Evolutionary conservation across 2,329 filamentous ascomycete species (phyloP), one percentile per base, ranked within the genome.

Genomic region (Thermothelomyces thermophilus): DNA sequence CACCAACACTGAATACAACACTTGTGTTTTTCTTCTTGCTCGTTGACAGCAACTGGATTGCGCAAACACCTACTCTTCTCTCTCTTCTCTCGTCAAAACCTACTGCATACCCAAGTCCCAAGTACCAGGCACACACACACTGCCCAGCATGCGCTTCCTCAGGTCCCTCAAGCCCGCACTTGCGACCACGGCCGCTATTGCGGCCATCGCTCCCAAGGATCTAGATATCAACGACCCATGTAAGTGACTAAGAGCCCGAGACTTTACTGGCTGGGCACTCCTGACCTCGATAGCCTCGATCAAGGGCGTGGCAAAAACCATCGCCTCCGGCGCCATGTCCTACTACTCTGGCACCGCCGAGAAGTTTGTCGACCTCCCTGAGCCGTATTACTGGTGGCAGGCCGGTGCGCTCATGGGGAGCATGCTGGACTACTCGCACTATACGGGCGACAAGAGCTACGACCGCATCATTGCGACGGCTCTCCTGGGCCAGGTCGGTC

Each of bases 321-420:
- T 86, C 46, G 82, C 82, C 5, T 70, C 73, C 44, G 81, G 75
- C 41, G 70, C 82, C 59, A 80, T 86, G 72, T 72, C 71, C 36
- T 84, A 80, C 64, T 87, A 86, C 66, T 74, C 71, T 1, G 83
- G 83, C 42, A 83, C 55, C 26, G 54, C 56, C n/a, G 53, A 80
- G 66, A 74, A 75, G 8, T 74, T 83, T 37, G 82, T 75, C 46
- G 77, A 85, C 57, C 73, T 90, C 28, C 79, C 81, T 3, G 65
- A 73, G 24, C 84, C 84, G 20, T 83, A 85, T 61, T 89, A 81
- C 69, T 84, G 79, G 79, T 84, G 81, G 82, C 76, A 83, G 58
- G 72, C 73, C 31, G 82, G 82, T 42, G 80, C 80, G 7, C 72
- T 83, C 51, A 84, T 82, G 75, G 82, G 82, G n/a, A 70, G 76